Conservation (phyloP, 371 early-diverging fungal species). For the Actinomortierella ambigua region DNA sequence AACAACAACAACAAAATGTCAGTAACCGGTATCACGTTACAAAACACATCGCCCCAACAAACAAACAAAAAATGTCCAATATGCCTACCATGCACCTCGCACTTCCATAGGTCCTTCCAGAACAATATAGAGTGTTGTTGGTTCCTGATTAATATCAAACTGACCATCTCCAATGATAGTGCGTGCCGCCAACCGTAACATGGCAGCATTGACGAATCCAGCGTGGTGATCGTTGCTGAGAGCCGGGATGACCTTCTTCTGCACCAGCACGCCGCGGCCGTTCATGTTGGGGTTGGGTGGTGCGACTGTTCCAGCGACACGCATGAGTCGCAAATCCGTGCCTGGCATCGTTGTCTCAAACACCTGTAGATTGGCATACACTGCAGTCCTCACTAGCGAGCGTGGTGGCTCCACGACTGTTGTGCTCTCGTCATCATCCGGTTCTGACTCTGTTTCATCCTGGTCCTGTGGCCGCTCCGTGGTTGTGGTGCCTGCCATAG, state of each 20-base stretch:
- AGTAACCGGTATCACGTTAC: not conserved
- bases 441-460: slow-evolving; percentile 41
- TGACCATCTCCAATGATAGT: slow-evolving; percentile 55
- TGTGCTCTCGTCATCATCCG: slow-evolving; percentile 20
- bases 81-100: slow-evolving; percentile 55
- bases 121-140: slow-evolving; percentile 38
- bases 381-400: slow-evolving; percentile 22
- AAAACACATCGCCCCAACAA: too few relatives aligned
- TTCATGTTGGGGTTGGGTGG: slow-evolving; percentile 31
- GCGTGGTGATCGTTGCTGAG: slow-evolving; percentile 49
- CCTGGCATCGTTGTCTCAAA: slow-evolving; percentile 44
- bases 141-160: slow-evolving; percentile 51
- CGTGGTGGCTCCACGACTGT: slow-evolving; percentile 16
- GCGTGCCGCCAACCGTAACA: slow-evolving; percentile 55
- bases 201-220: slow-evolving; percentile 61
- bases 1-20: not conserved
- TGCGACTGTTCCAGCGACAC: slow-evolving; percentile 46
- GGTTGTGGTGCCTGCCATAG: not conserved
- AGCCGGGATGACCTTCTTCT: slow-evolving; percentile 44
- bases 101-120: slow-evolving; percentile 51
- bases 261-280: slow-evolving; percentile 18
- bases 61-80: too few relatives aligned
- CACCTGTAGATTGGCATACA: slow-evolving; percentile 35
- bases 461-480: slow-evolving; percentile 10
- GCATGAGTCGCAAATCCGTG: slow-evolving; percentile 37